Conservation (phyloP, 202 grass and related monocot genomes). For the Cymbopogon flexuosus region DNA sequence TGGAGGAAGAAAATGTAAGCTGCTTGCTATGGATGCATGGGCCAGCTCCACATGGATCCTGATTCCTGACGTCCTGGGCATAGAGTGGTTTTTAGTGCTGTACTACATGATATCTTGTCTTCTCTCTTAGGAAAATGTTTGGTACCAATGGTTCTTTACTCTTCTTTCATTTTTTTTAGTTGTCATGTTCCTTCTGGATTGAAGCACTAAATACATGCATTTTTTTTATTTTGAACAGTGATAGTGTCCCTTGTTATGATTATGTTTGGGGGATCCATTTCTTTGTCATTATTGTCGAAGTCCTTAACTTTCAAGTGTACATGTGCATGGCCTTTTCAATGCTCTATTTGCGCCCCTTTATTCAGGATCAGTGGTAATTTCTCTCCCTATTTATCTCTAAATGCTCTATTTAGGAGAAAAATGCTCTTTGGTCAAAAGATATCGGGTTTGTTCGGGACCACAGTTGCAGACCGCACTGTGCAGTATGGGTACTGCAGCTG, state of each 20-base stretch:
- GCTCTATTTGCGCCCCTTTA: constrained; percentile 88
- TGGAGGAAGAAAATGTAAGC: background rate
- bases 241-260: background rate
- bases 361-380: constrained; percentile 86
- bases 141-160: constrained; percentile 2
- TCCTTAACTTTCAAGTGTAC: constrained; percentile 83
- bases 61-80: background rate
- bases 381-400: background rate
- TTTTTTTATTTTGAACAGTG: background rate
- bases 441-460: background rate
- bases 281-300: constrained; percentile 17
- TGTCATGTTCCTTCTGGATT: background rate
- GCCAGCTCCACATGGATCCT: background rate
- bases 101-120: constrained; percentile 2
- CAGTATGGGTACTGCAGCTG: background rate
- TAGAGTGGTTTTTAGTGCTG: background rate
- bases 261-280: constrained; percentile 17
- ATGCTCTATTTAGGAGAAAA: background rate
- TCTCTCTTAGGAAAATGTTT: background rate
- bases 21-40: background rate
- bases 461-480: background rate
- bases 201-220: background rate
- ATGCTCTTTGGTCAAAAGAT: background rate
- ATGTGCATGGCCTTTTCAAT: constrained; percentile 99
- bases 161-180: background rate